Base-by-base conservation (phyloP, 2,329 filamentous ascomycete genomes). In the Scedosporium minutisporum region DNA sequence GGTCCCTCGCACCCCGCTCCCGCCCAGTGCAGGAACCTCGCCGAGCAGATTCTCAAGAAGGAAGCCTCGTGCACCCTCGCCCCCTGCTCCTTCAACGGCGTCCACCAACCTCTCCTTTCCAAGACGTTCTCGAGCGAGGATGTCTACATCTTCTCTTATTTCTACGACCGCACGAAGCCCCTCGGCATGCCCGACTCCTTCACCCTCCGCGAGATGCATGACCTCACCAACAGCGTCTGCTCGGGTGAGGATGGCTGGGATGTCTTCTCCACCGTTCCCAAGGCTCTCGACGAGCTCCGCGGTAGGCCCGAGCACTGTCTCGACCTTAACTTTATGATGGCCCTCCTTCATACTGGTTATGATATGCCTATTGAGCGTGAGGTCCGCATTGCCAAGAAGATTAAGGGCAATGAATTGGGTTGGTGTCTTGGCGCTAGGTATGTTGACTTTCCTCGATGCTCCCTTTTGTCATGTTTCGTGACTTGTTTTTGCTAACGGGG, bases 131-230 rank as follows among this genome's bases (percentile, higher is more conserved):
- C 90, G 27, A 84, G 83, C 66, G 93, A 97, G 76, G 93, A 97
- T 70, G 86, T 97, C 46, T 99, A 93, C 78, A 91, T 97, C 68
- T 93, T 99, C 77, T 96, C 91, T 33, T 99, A 96, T 83, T 99
- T 99, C 78, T 97, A 89, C 78, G 95, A 99, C 80, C 93, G 96
- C 70, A 96, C 90, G 25, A 85, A 90, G 74, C 91, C 92, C 4
- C 85, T 99, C 10, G 96, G 96, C 67, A 97, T 99, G 92, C 95
- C 96, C n/a, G 92, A 96, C 68, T 93, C 90, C 5, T 99, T 97
- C 76, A 97, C 93, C 0, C 80, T 99, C 41, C 85, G 87, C 59
- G 95, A 99, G 79, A 83, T 99, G 71, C 88, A 93, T 70, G 90
- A 96, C 65, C 84, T 97, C 18, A 87, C 95, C 0, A 81, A 87